Base-by-base conservation (phyloP, 1,139 yeast genomes). In the Geotrichum restrictum region DNA sequence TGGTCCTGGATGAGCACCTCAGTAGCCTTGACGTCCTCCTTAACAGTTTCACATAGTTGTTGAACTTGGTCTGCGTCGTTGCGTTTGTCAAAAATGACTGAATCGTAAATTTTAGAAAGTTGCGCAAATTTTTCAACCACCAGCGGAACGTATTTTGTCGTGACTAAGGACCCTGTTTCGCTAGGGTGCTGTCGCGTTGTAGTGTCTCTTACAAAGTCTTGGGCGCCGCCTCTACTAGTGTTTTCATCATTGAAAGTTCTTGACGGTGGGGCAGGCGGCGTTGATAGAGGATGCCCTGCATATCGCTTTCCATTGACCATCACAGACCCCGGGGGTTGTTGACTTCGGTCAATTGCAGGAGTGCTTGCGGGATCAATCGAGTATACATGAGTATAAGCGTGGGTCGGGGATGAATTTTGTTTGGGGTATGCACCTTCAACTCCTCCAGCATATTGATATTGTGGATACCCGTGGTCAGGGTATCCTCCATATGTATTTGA, bases 61-160 rank as follows among this genome's bases (percentile, higher is more conserved):
- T 74, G 71, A 24, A 78, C 77, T 54, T 78, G 79, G 34, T 69
- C 69, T 14, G 70, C 65, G 56, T 75, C 79, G 0, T 71, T 72
- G 37, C 80, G 82, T 57, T 79, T 78, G 53, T 80, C 78, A 32
- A 67, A 70, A 33, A 80, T 60, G 58, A 78, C 83, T 3, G 66
- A 61, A 56, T 81, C 85, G 61, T 78, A 83, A 0, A 80, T 74
- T 50, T 71, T 72, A 0, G 88, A 82, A 42, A 82, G 66, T 16
- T 76, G 80, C 44, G 75, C 78, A 53, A 84, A 64, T 33, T 73
- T 71, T 19, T 76, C 80, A 18, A 74, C 61, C 54, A 81, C 61
- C 24, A 70, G 69, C 5, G 74, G 71, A 0, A 77, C 70, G 1
- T 73, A 69, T 39, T 66, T 57, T 6, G 38, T 19, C 19, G 47